Evolutionary conservation across 257 asterid species (phyloP).

Genomic region (Craterostigma plantagineum): DNA sequence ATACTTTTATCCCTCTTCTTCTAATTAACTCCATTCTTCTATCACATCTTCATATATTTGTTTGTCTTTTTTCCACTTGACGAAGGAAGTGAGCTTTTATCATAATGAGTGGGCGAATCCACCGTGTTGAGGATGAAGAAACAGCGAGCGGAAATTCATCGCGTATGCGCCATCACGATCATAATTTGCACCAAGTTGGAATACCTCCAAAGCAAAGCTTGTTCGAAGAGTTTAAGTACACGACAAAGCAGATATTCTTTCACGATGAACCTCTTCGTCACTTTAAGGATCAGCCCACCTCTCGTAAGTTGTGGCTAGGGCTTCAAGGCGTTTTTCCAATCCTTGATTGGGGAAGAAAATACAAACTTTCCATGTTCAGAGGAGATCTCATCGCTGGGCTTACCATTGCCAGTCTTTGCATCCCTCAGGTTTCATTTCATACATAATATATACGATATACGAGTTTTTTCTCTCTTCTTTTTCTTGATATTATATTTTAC

Average conservation of each 20-base stretch:
- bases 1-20: too few species aligned
- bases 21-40: too few species aligned
- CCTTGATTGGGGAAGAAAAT: conserved; percentile 51
- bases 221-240: conserved; percentile 14
- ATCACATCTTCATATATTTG: too few species aligned
- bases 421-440: conserved; percentile 94
- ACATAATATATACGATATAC: too few species aligned
- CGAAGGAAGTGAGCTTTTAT: too few species aligned
- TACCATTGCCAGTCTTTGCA: conserved; percentile 83
- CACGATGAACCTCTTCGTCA: conserved; percentile 28
- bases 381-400: conserved; percentile 67
- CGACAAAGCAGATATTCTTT: conserved; percentile 29
- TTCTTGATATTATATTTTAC: not conserved
- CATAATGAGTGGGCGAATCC: too few species aligned
- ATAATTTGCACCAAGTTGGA: conserved; percentile 35
- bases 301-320: conserved; percentile 13
- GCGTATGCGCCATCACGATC: too few species aligned
- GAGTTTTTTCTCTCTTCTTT: too few species aligned
- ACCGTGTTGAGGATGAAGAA: too few species aligned
- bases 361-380: conserved; percentile 30
- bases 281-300: conserved; percentile 20
- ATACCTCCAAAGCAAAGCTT: conserved; percentile 24
- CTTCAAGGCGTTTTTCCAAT: conserved; percentile 43
- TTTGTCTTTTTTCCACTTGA: too few species aligned
- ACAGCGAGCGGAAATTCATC: too few species aligned